Conservation (phyloP, 2,329 filamentous ascomycete genomes). For the Alternaria atra region DNA sequence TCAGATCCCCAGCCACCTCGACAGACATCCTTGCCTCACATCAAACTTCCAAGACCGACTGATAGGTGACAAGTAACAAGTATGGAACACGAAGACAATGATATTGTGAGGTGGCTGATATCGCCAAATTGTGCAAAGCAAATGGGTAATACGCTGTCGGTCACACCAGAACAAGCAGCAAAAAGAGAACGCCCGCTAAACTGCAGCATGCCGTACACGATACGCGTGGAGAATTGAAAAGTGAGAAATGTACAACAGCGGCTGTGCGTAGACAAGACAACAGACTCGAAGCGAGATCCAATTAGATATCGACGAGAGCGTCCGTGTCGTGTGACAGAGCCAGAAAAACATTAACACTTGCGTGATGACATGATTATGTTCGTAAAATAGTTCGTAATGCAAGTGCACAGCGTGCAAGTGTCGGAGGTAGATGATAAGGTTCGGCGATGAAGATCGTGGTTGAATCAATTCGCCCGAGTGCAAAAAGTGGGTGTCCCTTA, state of each 20-base stretch:
- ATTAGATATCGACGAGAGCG: conserved; percentile 28
- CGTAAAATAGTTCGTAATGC: conserved; percentile 35
- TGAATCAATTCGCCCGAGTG: conserved; percentile 11
- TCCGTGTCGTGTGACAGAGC: conserved; percentile 30
- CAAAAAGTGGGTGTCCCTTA: conserved; percentile 17
- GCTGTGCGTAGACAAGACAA: conserved; percentile 28
- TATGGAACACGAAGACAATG: conserved; percentile 5
- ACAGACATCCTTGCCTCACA: conserved; percentile 7
- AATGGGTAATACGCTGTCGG: conserved; percentile 21
- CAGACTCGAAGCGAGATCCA: conserved; percentile 27
- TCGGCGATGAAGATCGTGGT: conserved; percentile 5
- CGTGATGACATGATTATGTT: conserved; percentile 36
- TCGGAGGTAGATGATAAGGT: conserved; percentile 6
- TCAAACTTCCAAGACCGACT: conserved; percentile 13
- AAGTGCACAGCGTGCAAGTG: conserved; percentile 19
- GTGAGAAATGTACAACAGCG: conserved; percentile 32
- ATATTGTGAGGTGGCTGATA: conserved; percentile 9
- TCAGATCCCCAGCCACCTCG: conserved; percentile 11
- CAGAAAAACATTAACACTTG: conserved; percentile 45
- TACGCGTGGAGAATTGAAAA: conserved; percentile 17
- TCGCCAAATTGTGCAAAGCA: conserved; percentile 13
- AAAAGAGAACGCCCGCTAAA: conserved; percentile 47
- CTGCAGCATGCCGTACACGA: conserved; percentile 34
- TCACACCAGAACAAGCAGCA: conserved; percentile 11
- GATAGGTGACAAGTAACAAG: conserved; percentile 5